These are phyloP conservation scores for Schizochytrium sp. DNA, from an alignment of 108 stramenopile species.

Conservation along the genomic window DNA sequence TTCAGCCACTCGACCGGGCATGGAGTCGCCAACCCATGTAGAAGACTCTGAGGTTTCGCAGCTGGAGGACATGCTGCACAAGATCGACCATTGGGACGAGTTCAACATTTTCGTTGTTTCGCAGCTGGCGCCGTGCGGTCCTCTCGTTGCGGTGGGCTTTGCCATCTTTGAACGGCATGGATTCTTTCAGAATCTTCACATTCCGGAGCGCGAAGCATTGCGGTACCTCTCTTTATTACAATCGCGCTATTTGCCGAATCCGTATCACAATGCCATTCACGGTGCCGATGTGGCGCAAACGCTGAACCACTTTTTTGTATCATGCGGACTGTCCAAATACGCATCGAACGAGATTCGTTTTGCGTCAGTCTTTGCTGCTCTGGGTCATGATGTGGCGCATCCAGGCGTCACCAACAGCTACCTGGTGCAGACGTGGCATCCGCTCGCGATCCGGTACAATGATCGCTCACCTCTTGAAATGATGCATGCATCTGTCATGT, in stretches of 20 bases:
- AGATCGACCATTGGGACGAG: not conserved
- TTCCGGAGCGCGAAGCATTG: not conserved
- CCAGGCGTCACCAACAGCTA: slow-evolving; percentile 34
- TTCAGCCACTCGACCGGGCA: too few relatives aligned
- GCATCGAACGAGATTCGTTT: not conserved
- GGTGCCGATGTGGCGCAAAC: slow-evolving; percentile 25
- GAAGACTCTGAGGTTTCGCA: not conserved
- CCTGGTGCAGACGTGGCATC: slow-evolving; percentile 26
- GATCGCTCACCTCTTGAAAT: slow-evolving; percentile 33
- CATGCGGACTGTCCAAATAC: not conserved
- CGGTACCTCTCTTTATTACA: not conserved
- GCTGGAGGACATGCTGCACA: not conserved
- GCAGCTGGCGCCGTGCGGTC: not conserved
- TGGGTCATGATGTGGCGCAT: slow-evolving; percentile 38
- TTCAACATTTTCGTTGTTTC: not conserved
- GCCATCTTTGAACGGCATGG: slow-evolving; percentile 4
- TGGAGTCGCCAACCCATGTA: not conserved
- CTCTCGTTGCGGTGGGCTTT: not conserved
- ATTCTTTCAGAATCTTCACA: not conserved
- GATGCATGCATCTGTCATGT: slow-evolving; percentile 30
- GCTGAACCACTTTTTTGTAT: not conserved
- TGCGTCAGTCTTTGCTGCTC: slow-evolving; percentile 23
- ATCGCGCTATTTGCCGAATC: not conserved
- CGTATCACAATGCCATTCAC: slow-evolving; percentile 20
- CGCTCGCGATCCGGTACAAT: slow-evolving; percentile 34